A percentile compares a stretch with the other conserved stretches of the same genome.
Evolutionary conservation across 371 early-diverging fungal genomes (phyloP).

Genomic region (Mucor velutinosus): DNA sequence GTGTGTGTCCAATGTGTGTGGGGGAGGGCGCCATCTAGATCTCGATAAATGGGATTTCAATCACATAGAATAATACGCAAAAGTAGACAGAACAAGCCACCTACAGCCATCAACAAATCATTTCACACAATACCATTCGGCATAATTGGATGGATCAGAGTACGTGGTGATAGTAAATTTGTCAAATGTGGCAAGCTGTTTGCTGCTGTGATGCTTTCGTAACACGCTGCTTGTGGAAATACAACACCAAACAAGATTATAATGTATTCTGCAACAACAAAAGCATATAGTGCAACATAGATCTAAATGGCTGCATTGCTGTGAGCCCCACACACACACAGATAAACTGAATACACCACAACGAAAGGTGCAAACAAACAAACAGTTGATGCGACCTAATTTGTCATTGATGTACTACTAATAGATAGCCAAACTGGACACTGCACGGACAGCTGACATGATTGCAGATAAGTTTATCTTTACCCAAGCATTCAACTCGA

Average conservation of each 20-base stretch:
- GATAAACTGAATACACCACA: conserved; percentile 39
- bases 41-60: conserved; percentile 15
- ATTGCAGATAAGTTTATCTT: conserved; percentile 48
- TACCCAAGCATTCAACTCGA: conserved; percentile 33
- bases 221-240: conserved; percentile 51
- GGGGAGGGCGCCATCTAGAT: not conserved
- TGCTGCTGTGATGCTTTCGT: conserved; percentile 46
- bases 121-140: conserved; percentile 17
- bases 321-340: conserved; percentile 39
- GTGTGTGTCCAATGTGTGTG: no score
- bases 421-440: conserved; percentile 41
- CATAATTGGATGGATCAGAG: conserved; percentile 25
- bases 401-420: conserved; percentile 54
- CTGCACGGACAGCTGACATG: conserved; percentile 50
- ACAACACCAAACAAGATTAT: conserved; percentile 50
- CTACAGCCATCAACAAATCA: conserved; percentile 28
- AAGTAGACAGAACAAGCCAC: conserved; percentile 22
- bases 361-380: conserved; percentile 47
- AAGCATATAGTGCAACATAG: conserved; percentile 46
- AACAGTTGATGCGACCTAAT: conserved; percentile 59
- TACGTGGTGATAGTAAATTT: conserved; percentile 36
- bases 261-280: conserved; percentile 60
- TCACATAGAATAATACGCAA: conserved; percentile 35
- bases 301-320: conserved; percentile 40
- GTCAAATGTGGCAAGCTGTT: conserved; percentile 50